Conservation (phyloP, 306 rosid genomes). For the Dicorynia guianensis region DNA sequence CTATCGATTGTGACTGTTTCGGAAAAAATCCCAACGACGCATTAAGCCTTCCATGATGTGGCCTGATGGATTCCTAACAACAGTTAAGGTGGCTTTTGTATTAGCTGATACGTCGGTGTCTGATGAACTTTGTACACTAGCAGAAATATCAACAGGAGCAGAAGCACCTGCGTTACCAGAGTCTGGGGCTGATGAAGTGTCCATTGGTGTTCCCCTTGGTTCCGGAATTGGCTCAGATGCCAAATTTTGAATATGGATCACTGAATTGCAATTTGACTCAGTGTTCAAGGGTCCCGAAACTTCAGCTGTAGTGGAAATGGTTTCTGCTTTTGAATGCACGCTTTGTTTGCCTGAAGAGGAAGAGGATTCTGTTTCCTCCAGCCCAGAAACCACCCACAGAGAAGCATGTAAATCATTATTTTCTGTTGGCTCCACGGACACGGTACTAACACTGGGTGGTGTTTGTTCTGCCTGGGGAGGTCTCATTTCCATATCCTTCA, state of each 20-base stretch:
- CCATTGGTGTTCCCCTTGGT: conserved; percentile 32
- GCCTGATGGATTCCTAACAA: conserved; percentile 75
- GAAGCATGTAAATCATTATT: conserved; percentile 50
- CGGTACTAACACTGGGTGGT: conserved; percentile 39
- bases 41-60: conserved; percentile 92
- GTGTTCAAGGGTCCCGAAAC: conserved; percentile 44
- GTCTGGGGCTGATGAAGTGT: conserved; percentile 48
- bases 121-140: conserved; percentile 55
- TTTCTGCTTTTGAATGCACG: conserved; percentile 50
- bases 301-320: conserved; percentile 50
- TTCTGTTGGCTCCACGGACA: conserved; percentile 43
- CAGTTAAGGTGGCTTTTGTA: conserved; percentile 88
- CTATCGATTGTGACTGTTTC: conserved; percentile 69
- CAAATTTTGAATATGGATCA: conserved; percentile 41
- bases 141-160: conserved; percentile 51
- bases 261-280: conserved; percentile 51
- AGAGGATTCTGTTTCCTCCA: conserved; percentile 44
- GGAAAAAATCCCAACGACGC: conserved; percentile 97
- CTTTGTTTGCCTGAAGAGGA: conserved; percentile 38
- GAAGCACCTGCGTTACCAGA: conserved; percentile 60
- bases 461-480: conserved; percentile 55
- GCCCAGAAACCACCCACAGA: conserved; percentile 38
- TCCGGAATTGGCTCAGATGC: conserved; percentile 47
- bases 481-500: conserved; percentile 71
- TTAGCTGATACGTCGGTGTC: conserved; percentile 83